Percentiles rank a stretch among this genome's conserved stretches.
Evolutionary conservation across 306 rosid species (phyloP).

Genomic region (Inga laurina): DNA sequence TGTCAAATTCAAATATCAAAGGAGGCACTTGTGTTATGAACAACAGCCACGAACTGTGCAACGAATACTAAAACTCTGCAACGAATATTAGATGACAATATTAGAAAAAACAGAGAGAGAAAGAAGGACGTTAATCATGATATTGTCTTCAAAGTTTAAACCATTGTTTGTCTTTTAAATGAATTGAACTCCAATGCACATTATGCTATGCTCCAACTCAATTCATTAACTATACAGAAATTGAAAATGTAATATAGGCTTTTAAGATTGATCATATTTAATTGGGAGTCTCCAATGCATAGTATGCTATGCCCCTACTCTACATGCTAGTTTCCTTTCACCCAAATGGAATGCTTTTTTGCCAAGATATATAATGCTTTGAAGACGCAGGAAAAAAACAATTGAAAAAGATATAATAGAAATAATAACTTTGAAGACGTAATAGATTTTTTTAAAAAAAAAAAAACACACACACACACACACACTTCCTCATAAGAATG

Average conservation of each 20-base stretch:
- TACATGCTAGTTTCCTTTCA: not conserved
- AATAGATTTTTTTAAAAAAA: not conserved
- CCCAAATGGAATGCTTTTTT: too few species aligned
- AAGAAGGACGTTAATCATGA: too few species aligned
- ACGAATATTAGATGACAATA: too few species aligned
- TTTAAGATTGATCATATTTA: too few species aligned
- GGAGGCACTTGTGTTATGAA: too few species aligned
- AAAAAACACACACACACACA: not conserved
- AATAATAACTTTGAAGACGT: not conserved
- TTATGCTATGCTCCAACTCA: not conserved
- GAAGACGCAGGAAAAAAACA: not conserved
- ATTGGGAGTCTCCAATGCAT: too few species aligned
- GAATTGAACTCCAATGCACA: too few species aligned
- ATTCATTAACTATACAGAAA: not conserved
- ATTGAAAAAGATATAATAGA: not conserved
- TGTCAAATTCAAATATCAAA: too few species aligned
- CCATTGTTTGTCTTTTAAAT: too few species aligned
- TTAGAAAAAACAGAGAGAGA: too few species aligned
- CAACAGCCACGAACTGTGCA: fast-evolving
- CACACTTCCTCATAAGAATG: not conserved
- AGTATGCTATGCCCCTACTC: not conserved
- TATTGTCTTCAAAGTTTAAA: too few species aligned
- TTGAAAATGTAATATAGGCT: not conserved
- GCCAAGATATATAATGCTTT: not conserved
- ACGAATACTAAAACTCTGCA: too few species aligned